A percentile compares a stretch with the other conserved stretches of the same genome.
phyloP scores from a whole-genome alignment of 371 early-diverging fungal genomes.

The Cokeromyces recurvatus region DNA sequence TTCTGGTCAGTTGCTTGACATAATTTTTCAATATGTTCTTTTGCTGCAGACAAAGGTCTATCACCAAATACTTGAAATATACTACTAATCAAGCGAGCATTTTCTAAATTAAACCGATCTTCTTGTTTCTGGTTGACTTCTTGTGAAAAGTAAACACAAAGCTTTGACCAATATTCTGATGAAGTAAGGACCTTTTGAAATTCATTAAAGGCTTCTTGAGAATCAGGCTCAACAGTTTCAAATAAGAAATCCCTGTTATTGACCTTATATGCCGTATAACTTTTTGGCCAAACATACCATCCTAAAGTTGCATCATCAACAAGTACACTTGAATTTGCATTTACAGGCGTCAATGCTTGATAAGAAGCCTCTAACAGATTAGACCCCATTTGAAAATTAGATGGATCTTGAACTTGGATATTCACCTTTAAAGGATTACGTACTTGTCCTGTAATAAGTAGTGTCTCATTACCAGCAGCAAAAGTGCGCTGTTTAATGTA shows the following conservation, averaged over 20 bases:
- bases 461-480: constrained; percentile 43
- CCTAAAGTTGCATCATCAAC: constrained; percentile 57
- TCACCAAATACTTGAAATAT: constrained; percentile 68
- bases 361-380: constrained; percentile 5
- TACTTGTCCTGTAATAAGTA: constrained; percentile 29
- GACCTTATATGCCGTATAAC: constrained; percentile 48
- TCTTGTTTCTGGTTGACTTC: constrained; percentile 58
- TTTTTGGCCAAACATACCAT: constrained; percentile 76
- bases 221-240: constrained; percentile 41
- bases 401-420: constrained; percentile 5
- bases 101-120: constrained; percentile 53
- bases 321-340: constrained; percentile 39
- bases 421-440: constrained; percentile 43
- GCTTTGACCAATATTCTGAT: constrained; percentile 52
- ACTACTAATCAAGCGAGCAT: constrained; percentile 61
- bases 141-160: constrained; percentile 55
- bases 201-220: constrained; percentile 46
- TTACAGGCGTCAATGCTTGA: constrained; percentile 1
- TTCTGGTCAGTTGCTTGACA: constrained; percentile 57
- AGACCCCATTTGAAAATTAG: not conserved
- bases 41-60: constrained; percentile 45
- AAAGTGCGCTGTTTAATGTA: constrained; percentile 59
- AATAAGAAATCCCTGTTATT: constrained; percentile 23
- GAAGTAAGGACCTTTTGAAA: constrained; percentile 45
- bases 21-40: constrained; percentile 45